Conservation (phyloP, 2,329 filamentous ascomycete genomes). For the Alternaria burnsii region DNA sequence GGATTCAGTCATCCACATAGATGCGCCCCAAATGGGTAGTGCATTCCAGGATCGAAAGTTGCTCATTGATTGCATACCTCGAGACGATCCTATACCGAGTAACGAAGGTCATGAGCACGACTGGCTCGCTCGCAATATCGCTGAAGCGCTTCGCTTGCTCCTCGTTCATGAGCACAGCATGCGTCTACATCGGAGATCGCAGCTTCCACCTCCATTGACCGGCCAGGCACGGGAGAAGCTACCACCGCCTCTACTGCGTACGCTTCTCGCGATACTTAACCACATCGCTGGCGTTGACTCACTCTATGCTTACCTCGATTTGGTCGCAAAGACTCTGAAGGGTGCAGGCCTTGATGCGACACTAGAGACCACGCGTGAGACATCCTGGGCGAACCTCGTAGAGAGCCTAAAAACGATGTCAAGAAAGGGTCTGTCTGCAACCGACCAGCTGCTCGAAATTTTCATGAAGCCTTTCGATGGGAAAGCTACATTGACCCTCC, state of each 20-base stretch:
- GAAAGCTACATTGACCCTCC: constrained; percentile 38
- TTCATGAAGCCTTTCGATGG: constrained; percentile 43
- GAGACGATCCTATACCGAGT: constrained; percentile 57
- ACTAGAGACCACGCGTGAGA: constrained; percentile 36
- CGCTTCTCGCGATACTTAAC: constrained; percentile 63
- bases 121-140: constrained; percentile 70
- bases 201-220: constrained; percentile 66
- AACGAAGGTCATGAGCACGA: constrained; percentile 41
- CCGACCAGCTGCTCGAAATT: constrained; percentile 42
- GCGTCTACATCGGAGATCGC: constrained; percentile 73
- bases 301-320: constrained; percentile 47
- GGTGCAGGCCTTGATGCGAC: constrained; percentile 44
- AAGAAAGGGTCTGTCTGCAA: constrained; percentile 38
- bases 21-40: constrained; percentile 27
- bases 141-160: constrained; percentile 75
- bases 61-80: constrained; percentile 71
- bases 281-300: constrained; percentile 55
- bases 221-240: constrained; percentile 59
- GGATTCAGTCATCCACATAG: constrained; percentile 53
- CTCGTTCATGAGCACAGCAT: constrained; percentile 81
- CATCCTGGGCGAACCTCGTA: constrained; percentile 39
- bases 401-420: constrained; percentile 39
- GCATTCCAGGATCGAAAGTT: constrained; percentile 64
- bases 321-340: constrained; percentile 28
- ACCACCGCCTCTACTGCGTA: constrained; percentile 67